Conservation (phyloP, 2,329 filamentous ascomycete genomes). For the Aureobasidium zeae region DNA sequence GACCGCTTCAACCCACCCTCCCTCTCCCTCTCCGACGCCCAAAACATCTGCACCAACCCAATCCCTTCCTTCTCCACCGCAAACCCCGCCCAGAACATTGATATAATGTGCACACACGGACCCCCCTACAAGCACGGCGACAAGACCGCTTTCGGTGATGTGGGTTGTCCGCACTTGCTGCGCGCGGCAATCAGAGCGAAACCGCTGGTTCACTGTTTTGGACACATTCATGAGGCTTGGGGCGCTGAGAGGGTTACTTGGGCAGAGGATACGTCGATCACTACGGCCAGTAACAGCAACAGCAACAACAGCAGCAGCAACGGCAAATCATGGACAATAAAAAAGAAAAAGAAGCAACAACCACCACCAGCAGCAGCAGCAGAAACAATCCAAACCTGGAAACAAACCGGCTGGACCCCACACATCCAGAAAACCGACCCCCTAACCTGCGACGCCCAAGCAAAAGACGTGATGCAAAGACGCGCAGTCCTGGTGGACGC, state of each 20-base stretch:
- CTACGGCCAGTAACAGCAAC: too few relatives aligned
- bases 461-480: constrained; percentile 21
- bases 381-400: constrained; percentile 28
- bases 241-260: constrained; percentile 36
- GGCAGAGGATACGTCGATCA: constrained; percentile 31
- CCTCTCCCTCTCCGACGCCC: constrained; percentile 23
- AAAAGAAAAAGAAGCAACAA: too few relatives aligned
- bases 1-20: constrained; percentile 43
- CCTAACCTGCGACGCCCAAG: too few relatives aligned
- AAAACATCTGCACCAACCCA: constrained; percentile 28
- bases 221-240: constrained; percentile 52
- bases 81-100: constrained; percentile 27
- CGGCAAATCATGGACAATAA: too few relatives aligned
- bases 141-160: constrained; percentile 28
- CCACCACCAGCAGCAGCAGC: too few relatives aligned
- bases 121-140: constrained; percentile 47
- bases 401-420: constrained; percentile 19
- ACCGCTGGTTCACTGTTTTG: constrained; percentile 52
- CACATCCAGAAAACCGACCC: too few relatives aligned
- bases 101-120: constrained; percentile 54
- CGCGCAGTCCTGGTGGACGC: constrained; percentile 28
- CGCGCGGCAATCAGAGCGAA: constrained; percentile 41
- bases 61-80: constrained; percentile 22
- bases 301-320: too few relatives aligned
- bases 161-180: constrained; percentile 48